Base-by-base conservation (phyloP, 305 asterid genomes). In the Withania somnifera region DNA sequence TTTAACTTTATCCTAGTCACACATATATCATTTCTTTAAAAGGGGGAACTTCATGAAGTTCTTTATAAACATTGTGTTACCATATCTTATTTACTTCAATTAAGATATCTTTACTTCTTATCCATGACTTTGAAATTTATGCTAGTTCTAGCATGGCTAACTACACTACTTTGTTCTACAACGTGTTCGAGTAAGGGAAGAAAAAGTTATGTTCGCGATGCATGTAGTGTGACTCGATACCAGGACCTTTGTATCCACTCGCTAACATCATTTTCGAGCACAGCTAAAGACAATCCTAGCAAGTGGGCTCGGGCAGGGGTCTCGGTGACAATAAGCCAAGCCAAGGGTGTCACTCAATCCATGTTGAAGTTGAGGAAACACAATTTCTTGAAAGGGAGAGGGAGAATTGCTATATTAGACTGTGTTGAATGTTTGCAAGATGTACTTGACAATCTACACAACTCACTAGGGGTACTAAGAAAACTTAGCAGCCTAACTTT, bases 301-400 rank as follows among this genome's bases (percentile, higher is more conserved):
- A 80, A n/a, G 52, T 92, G 97, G 98, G 98, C 97, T 0, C 85
- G 98, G 5, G 97, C 94, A 0, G 95, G 94, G 3, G 93, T 93
- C 42, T 92, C 98, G 0, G 97, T 93, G 51, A 81, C 98, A 28
- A 86, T 94, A 3, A 81, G 79, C 1, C 93, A 91, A 83, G 89
- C 94, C 52, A 92, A 91, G 86, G 63, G 51, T 3, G 92, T 83
- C 0, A 78, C 86, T 0, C 83, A 52, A 1, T 86, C 80, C 87
- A 52, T 91, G 82, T 78, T 58, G 24, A 42, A 20, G 0, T 9
- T 85, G 77, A 87, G 71, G 80, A 69, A 66, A 32, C 10, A 32
- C 0, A 36, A 26, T 19, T 13, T 36, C 32, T 11, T n/a, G 14
- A 68, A 71, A 73, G 89, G 92, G 45, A 87, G 90, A 45, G 78